These are phyloP conservation scores for Solanum chacoense DNA, from an alignment of 305 asterid species.

Conservation along the genomic window DNA sequence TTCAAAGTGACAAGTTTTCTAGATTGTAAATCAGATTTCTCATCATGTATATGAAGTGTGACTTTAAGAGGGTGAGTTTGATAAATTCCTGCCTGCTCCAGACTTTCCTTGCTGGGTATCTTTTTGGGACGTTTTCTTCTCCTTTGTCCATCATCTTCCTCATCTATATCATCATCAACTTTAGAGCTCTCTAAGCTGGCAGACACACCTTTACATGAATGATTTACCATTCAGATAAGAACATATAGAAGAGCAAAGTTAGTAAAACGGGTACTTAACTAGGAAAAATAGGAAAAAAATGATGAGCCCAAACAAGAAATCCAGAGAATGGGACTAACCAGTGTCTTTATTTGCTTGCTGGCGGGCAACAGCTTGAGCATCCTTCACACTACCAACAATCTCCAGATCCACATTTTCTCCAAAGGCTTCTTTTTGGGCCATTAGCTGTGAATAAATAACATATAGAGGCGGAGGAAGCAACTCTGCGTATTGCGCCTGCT, in stretches of 20 bases:
- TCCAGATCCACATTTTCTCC: conserved; percentile 88
- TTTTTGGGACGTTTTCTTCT: conserved; percentile 91
- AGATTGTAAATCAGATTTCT: conserved; percentile 35
- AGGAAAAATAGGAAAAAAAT: background rate
- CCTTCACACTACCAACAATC: conserved; percentile 79
- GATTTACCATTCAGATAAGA: background rate
- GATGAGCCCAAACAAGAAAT: background rate
- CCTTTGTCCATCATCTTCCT: conserved; percentile 92
- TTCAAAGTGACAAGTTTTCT: conserved; percentile 59
- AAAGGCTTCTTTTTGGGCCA: conserved; percentile 94
- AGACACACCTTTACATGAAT: conserved; percentile 29
- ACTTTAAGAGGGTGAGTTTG: conserved; percentile 90
- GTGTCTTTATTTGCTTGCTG: conserved; percentile 77
- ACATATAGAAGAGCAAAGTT: background rate
- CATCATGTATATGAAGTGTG: conserved; percentile 57
- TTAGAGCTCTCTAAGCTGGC: conserved; percentile 56
- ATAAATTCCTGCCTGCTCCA: conserved; percentile 79
- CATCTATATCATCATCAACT: conserved; percentile 73
- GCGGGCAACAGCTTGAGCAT: conserved; percentile 77
- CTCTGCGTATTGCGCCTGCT: conserved; percentile 92
- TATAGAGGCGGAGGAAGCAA: conserved; percentile 93
- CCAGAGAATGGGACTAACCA: conserved; percentile 27
- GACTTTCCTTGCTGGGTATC: conserved; percentile 68
- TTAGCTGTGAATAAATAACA: conserved; percentile 75
- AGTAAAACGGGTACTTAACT: background rate